A percentile compares a stretch with the other conserved stretches of the same genome.
Conservation (phyloP, 2,329 filamentous ascomycete genomes). For the Fusarium drepaniforme region DNA sequence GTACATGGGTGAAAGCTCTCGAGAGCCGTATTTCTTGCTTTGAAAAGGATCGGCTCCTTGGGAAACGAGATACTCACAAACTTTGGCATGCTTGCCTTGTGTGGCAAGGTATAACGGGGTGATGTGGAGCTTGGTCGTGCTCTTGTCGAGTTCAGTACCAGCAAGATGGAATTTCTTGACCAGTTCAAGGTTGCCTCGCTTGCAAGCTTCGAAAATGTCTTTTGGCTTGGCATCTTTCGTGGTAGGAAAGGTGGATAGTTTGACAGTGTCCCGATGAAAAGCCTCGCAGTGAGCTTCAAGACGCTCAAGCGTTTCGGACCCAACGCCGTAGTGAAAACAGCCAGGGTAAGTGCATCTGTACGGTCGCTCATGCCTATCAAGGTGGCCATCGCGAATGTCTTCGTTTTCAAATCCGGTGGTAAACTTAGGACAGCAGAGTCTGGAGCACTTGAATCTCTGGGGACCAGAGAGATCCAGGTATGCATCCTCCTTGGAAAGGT, state of each 20-base stretch:
- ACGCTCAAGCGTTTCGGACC: fast-evolving
- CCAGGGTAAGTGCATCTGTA: fast-evolving
- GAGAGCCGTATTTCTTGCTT: too few relatives aligned
- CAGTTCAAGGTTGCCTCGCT: fast-evolving
- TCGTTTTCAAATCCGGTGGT: too few relatives aligned
- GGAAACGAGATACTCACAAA: too few relatives aligned
- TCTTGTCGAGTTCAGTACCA: too few relatives aligned
- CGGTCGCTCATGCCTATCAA: fast-evolving
- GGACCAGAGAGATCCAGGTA: fast-evolving
- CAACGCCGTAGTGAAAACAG: background rate
- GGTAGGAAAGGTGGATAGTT: fast-evolving
- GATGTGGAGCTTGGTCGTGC: fast-evolving
- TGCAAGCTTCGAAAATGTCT: background rate
- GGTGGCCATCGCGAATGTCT: too few relatives aligned
- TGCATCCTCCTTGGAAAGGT: background rate
- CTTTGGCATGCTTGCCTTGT: too few relatives aligned
- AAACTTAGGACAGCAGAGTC: background rate
- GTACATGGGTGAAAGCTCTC: too few relatives aligned
- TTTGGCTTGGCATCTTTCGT: fast-evolving
- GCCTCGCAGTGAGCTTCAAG: background rate
- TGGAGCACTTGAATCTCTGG: background rate
- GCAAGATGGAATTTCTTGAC: background rate
- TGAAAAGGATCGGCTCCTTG: too few relatives aligned
- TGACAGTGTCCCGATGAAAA: fast-evolving
- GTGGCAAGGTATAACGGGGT: too few relatives aligned